These are phyloP conservation scores for Lumnitzera racemosa DNA, from an alignment of 345 rosid species.

Conservation along the genomic window DNA sequence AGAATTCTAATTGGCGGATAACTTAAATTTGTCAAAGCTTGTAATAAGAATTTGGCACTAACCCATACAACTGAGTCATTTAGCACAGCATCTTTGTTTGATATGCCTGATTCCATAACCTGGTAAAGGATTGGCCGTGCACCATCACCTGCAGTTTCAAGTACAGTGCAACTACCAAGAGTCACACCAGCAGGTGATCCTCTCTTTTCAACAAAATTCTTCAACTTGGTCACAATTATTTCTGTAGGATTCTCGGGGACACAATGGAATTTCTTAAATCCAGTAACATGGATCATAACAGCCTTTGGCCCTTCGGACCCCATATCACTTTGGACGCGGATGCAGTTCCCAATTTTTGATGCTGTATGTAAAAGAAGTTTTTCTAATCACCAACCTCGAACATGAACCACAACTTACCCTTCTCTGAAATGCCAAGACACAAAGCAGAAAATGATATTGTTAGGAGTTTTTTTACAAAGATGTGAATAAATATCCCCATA, in stretches of 20 bases:
- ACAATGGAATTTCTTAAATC: conserved; percentile 75
- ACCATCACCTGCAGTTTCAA: conserved; percentile 76
- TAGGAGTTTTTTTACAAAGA: too few relatives aligned
- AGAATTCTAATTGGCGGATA: too few relatives aligned
- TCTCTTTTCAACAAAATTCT: conserved; percentile 36
- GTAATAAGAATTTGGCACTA: conserved; percentile 10
- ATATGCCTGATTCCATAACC: conserved; percentile 48
- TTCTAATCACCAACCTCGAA: too few relatives aligned
- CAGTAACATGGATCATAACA: conserved; percentile 56
- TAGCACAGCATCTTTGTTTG: conserved; percentile 14
- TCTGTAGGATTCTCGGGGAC: conserved; percentile 75
- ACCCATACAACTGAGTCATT: conserved; percentile 66
- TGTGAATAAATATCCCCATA: too few relatives aligned
- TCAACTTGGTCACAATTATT: conserved; percentile 52
- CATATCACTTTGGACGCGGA: conserved; percentile 29
- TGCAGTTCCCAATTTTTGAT: conserved; percentile 31
- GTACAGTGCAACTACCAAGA: conserved; percentile 61
- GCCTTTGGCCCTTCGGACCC: conserved; percentile 73
- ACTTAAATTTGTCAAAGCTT: too few relatives aligned
- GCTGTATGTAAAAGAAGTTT: conserved; percentile 2
- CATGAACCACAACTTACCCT: too few relatives aligned
- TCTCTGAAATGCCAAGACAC: too few relatives aligned
- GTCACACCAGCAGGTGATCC: conserved; percentile 56
- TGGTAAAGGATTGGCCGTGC: conserved; percentile 46
- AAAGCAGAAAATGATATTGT: too few relatives aligned